Evolutionary conservation across 371 early-diverging fungal species (phyloP).

Genomic region (Synchytrium microbalum): DNA sequence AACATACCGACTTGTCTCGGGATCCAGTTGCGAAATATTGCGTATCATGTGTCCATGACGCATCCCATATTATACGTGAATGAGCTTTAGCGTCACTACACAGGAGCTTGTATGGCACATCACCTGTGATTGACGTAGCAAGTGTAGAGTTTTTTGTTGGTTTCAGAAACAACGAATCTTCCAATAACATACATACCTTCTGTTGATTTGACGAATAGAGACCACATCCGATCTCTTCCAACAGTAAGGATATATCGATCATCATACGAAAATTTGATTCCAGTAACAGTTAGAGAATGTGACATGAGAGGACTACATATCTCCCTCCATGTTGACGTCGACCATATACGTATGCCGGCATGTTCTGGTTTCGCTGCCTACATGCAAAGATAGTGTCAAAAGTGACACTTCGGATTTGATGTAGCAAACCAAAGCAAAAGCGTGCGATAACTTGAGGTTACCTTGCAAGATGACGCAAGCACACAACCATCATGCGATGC

Average conservation of each 20-base stretch:
- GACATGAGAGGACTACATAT: slow-evolving; percentile 46
- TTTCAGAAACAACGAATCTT: background rate
- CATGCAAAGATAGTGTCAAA: background rate
- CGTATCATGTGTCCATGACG: slow-evolving; percentile 72
- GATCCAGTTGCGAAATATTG: slow-evolving; percentile 80
- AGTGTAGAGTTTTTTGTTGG: background rate
- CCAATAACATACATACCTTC: background rate
- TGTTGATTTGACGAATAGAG: slow-evolving; percentile 53
- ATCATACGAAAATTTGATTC: slow-evolving; percentile 66
- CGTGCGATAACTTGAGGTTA: slow-evolving; percentile 15
- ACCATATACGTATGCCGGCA: slow-evolving; percentile 68
- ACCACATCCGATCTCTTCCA: slow-evolving; percentile 87
- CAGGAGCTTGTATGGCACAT: slow-evolving; percentile 28
- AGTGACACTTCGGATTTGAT: background rate
- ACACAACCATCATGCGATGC: slow-evolving; percentile 59
- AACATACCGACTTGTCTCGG: slow-evolving; percentile 74
- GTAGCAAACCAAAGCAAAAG: background rate
- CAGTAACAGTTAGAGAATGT: slow-evolving; percentile 83
- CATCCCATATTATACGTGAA: slow-evolving; percentile 91
- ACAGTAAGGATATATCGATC: slow-evolving; percentile 67
- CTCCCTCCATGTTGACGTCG: slow-evolving; percentile 66
- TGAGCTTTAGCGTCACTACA: slow-evolving; percentile 67
- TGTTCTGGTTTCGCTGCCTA: slow-evolving; percentile 64
- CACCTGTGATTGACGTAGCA: background rate
- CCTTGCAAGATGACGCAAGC: slow-evolving; percentile 78